Percentiles rank a stretch among this genome's conserved stretches.
These are phyloP conservation scores for Solanum bukasovii DNA, from an alignment of 257 asterid genomes.

Conservation along the genomic window DNA sequence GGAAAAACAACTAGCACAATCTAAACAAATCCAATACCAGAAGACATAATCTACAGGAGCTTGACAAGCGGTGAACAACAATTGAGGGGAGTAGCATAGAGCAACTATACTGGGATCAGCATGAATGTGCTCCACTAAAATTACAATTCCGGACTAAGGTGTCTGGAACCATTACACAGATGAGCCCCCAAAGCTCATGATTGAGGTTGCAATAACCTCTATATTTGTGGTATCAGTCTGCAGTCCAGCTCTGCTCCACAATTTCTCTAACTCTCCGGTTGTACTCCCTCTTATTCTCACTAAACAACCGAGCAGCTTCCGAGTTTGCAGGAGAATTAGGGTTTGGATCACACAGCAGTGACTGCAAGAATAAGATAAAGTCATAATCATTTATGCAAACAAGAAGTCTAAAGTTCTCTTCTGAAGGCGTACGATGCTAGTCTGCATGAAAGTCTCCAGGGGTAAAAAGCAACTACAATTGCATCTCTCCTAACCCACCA, in stretches of 20 bases:
- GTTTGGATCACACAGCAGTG: slow-evolving; percentile 78
- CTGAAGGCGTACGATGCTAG: not conserved
- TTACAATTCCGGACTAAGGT: not conserved
- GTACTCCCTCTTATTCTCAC: slow-evolving; percentile 71
- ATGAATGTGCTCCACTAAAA: slow-evolving; percentile 4
- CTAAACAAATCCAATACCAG: slow-evolving; percentile 1
- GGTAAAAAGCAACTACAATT: not conserved
- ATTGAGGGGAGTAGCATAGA: slow-evolving; percentile 5
- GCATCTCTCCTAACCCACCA: not conserved
- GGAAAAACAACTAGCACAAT: not conserved
- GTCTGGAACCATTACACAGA: slow-evolving; percentile 9
- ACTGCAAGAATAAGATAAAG: slow-evolving; percentile 24
- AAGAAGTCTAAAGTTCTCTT: not conserved
- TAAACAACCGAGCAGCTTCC: slow-evolving; percentile 82
- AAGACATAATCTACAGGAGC: slow-evolving; percentile 23
- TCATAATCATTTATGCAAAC: not conserved
- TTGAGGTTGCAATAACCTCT: not conserved
- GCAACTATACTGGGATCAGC: slow-evolving; percentile 4
- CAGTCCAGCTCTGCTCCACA: slow-evolving; percentile 92
- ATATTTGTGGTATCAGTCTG: slow-evolving; percentile 29
- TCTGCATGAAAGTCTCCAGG: not conserved
- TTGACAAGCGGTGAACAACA: slow-evolving; percentile 4
- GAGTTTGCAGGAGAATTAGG: slow-evolving; percentile 88
- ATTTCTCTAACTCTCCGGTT: slow-evolving; percentile 67
- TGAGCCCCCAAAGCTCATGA: slow-evolving; percentile 8